Base-by-base conservation (phyloP, 1,284 basidiomycete species). In the Marasmius tenuissimus region DNA sequence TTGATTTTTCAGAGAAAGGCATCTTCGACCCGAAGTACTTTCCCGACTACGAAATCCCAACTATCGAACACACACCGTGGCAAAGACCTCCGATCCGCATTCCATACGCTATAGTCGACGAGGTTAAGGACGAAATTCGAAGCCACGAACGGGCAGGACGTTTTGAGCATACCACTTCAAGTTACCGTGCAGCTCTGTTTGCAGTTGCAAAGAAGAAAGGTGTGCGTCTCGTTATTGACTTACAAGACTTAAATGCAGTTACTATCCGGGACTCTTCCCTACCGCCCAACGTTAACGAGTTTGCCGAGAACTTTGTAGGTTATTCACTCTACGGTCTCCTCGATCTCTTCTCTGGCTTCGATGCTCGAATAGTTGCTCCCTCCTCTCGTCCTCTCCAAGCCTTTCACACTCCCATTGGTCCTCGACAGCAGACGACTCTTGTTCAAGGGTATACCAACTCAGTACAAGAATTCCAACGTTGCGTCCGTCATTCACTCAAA, bases 1-100 rank as follows among this genome's bases (percentile, higher is more conserved):
- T 69, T 45, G 65, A 65, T 0, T 70, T 72, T 49, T 33, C 61
- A 0, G 72, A 76, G 57, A 60, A 70, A 14, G 76, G 77, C 14
- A 65, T 59, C 0, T 75, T 79, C 52, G 65, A 62, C 1, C 60
- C 57, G 0, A 64, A 71, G 33, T 78, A 73, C 60, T 79, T 69
- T 52, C 73, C 75, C 7, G 69, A 72, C 57, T 74, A 75, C 33
- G 62, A 69, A 2, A 75, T 78, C 35, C 74, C 73, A 0, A 64
- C 68, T 2, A 73, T 76, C 8, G 68, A 72, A 52, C 76, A 76
- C 27, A 67, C 61, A 0, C 75, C 75, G 0, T 77, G 74, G 76
- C 62, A 67, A 7, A 47, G 58, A 14, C 61, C 65, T 4, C 71
- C 73, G 0, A 73, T 75, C 9, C 65, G 58, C 0, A 63, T 74